Evolutionary conservation across 805 yeast species (phyloP), one percentile per base, ranked within the genome.

Genomic region (Wilhelminamyces savonicus): DNA sequence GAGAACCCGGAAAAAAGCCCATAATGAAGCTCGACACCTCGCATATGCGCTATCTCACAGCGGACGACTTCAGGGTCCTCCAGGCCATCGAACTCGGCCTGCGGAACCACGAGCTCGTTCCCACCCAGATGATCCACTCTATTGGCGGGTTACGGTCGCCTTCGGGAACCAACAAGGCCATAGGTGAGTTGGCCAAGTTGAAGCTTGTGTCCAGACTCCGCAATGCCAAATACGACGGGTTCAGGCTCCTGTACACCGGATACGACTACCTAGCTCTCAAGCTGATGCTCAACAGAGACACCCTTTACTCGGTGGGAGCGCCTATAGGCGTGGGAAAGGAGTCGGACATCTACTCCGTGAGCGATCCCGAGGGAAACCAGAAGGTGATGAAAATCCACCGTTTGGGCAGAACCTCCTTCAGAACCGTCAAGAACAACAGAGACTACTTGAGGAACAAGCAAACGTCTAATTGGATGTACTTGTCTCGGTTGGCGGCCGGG

Each of bases 241-340:
- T 84, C 61, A 70, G 90, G 42, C 59, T 92, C 40, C 82, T 95
- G 0, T 88, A 82, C 54, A 76, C 74, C 27, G 99, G 99, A 3
- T 84, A 78, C 56, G 99, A 92, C 57, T 92, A 84, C 52, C 67
- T 92, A 41, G 97, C 97, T 0, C 66, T 92, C 40, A 86, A 81
- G 54, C 71, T 94, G 7, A 75, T 92, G 77, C 65, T 82, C 39
- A 82, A 79, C 47, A 69, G 86, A 42, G 76, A 78, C 24, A 69
- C 85, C 0, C 51, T 92, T 7, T 78, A 78, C 46, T 80, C 90
- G 2, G 73, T 90, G 11, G 97, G 95, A 12, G 69, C 79, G 26
- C 83, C 82, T 7, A 87, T 90, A 43, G 98, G 97, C 36, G 95
- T 92, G 29, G 98, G 98, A 46, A 92, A 92, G 52, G 98, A 92